Evolutionary conservation across 2,329 filamentous ascomycete genomes (phyloP).

Genomic region (Emydomyces testavorans): DNA sequence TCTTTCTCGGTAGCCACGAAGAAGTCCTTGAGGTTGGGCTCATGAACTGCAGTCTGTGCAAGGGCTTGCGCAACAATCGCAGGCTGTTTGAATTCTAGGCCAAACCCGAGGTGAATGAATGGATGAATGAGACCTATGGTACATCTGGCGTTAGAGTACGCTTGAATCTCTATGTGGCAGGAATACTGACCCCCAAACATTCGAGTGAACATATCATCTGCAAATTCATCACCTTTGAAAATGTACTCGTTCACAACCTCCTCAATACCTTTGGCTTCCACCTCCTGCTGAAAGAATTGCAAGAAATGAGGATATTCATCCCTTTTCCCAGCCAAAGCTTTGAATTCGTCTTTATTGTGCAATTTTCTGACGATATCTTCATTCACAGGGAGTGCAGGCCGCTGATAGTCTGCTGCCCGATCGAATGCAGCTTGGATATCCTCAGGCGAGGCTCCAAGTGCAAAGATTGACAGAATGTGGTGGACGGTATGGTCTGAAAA

Average conservation of each 20-base stretch:
- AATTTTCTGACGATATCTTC: conserved; percentile 45
- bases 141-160: neutral
- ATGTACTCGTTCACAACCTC: conserved; percentile 54
- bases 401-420: conserved; percentile 56
- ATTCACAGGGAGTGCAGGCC: conserved; percentile 40
- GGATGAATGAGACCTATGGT: conserved; percentile 58
- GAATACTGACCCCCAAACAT: conserved; percentile 49
- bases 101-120: conserved; percentile 75
- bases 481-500: conserved; percentile 61
- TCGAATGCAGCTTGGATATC: conserved; percentile 55
- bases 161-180: neutral
- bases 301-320: conserved; percentile 63
- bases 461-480: conserved; percentile 63
- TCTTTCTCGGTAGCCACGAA: conserved; percentile 36
- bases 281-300: conserved; percentile 62
- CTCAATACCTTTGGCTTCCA: conserved; percentile 53
- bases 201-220: conserved; percentile 57
- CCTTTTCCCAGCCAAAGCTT: conserved; percentile 50
- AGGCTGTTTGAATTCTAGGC: conserved; percentile 69
- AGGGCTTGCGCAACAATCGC: conserved; percentile 70
- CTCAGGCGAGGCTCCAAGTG: conserved; percentile 53
- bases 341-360: conserved; percentile 45
- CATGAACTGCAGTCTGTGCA: conserved; percentile 63
- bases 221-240: conserved; percentile 53
- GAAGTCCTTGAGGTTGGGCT: conserved; percentile 41